Evolutionary conservation across 768 basidiomycete species (phyloP), one percentile per base, ranked within the genome.

Genomic region (Suillus hirtellus): DNA sequence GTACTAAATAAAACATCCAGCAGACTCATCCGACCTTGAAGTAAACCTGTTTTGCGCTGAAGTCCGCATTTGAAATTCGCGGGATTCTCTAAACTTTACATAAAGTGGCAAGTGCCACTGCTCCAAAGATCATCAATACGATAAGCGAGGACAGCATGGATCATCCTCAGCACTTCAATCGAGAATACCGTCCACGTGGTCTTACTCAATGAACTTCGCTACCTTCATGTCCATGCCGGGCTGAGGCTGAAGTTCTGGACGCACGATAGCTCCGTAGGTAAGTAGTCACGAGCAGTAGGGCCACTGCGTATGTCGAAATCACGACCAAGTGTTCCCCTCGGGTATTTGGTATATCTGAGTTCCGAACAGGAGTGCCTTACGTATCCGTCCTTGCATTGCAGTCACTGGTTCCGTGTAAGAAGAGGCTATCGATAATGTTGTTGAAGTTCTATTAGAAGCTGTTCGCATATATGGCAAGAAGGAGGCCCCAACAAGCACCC

Each of bases 401-500:
- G 52, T n/a, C 35, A 37, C 35, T 37, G 34, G 34, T 53, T 53
- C 52, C 19, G 35, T 35, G 52, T 35, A 53, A 53, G 52, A 53
- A 53, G 52, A 34, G 52, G 10, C 2, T 34, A 34, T 17, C 27
- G 31, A 37, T 37, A 37, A 37, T 37, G 1, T 37, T 37, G 35
- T 27, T 14, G 24, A 15, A 53, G 19, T 31, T 53, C 11, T 19
- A 11, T 34, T 53, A 17, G 52, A 53, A 53, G 52, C 52, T 34
- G 52, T 19, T 35, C 52, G 52, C 31, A n/a, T 35, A 35, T 35
- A 53, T n/a, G 52, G 52, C 52, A 53, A n/a, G 52, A 53, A 53
- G 11, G 31, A n/a, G 6, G 52, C 34, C 31, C 11, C 19, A 35
- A 35, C 52, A n/a, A 34, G 10, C 19, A 12, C 31, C 34, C 34